These are phyloP conservation scores for Annulohypoxylon stygium DNA, from an alignment of 495 filamentous ascomycete genomes.

Conservation along the genomic window DNA sequence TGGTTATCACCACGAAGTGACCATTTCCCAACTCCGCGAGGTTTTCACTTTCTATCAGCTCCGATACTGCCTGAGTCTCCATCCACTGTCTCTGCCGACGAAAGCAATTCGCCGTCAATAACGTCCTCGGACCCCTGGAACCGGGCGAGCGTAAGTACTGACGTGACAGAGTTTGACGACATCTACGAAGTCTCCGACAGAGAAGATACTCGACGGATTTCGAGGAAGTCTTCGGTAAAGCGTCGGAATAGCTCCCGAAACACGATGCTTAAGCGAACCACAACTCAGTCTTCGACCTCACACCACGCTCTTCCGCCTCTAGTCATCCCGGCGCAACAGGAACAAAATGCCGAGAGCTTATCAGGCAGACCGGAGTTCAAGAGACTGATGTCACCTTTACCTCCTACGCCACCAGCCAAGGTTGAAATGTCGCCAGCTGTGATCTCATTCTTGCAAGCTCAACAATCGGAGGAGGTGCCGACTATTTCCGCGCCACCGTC, in stretches of 20 bases:
- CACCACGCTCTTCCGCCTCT: constrained; percentile 72
- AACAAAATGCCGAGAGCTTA: constrained; percentile 52
- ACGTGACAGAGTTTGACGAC: constrained; percentile 80
- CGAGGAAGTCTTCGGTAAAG: constrained; percentile 51
- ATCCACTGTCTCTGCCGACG: constrained; percentile 60
- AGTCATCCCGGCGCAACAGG: constrained; percentile 70
- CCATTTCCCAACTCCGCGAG: constrained; percentile 72
- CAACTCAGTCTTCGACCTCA: constrained; percentile 48
- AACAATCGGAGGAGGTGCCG: constrained; percentile 69
- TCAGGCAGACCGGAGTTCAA: constrained; percentile 61
- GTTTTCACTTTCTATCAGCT: constrained; percentile 69
- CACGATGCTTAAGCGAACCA: constrained; percentile 48
- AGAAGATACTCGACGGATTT: constrained; percentile 50
- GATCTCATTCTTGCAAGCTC: constrained; percentile 72
- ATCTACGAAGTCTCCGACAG: constrained; percentile 88
- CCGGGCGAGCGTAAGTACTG: constrained; percentile 65
- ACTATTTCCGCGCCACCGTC: constrained; percentile 85
- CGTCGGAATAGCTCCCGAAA: constrained; percentile 53
- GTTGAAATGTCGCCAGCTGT: constrained; percentile 82
- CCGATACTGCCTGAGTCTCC: constrained; percentile 63
- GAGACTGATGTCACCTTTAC: constrained; percentile 76
- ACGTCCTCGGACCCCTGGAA: constrained; percentile 67
- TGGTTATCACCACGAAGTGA: constrained; percentile 71
- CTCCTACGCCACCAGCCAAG: constrained; percentile 80
- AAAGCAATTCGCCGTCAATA: constrained; percentile 63